Base-by-base conservation (phyloP, 768 basidiomycete species). In the Tubosaeta sp. region DNA sequence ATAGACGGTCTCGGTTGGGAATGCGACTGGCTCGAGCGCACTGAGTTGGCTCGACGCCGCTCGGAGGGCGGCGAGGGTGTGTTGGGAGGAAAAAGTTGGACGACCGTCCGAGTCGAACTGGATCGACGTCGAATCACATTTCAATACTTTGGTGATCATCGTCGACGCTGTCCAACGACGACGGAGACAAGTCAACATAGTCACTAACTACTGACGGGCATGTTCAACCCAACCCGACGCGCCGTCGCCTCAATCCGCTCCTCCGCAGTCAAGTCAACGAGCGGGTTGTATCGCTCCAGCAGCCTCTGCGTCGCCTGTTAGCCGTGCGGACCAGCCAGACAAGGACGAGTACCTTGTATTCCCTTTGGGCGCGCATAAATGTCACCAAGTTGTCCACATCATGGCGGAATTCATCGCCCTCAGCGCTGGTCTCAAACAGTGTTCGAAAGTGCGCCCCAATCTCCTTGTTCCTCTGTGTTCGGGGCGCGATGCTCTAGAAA, bases 1-100 rank as follows among this genome's bases (percentile, higher is more conserved):
- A 69, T 98, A 99, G 11, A 99, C 97, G 0, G 97, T 98, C 71
- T 99, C 97, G 29, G 97, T 97, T 0, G 97, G 95, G 65, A 99
- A 90, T 0, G 86, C 95, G 50, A 98, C 87, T 19, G 81, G 76
- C 52, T 81, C 73, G 14, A 68, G 60, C 22, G 71, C 71, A 32
- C 76, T 59, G 43, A 76, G 77, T 51, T 79, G 75, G 51, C 75
- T 72, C 6, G 83, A 72, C 1, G 89, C 91, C 17, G 65, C 61
- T 45, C 75, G 65, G 54, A 92, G 72, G 17, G 85, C 77, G 25
- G 72, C 64, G 17, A 72, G 66, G 6, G 88, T 85, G 49, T 77
- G 73, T 19, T 69, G 60, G 32, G 76, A 81, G 7, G 77, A 63
- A 47, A 89, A 71, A 9, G 63, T 61, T 0, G 86, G 84, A 16